Base-by-base conservation (phyloP, 2,329 filamentous ascomycete species). In the Stagonosporopsis rhizophila region DNA sequence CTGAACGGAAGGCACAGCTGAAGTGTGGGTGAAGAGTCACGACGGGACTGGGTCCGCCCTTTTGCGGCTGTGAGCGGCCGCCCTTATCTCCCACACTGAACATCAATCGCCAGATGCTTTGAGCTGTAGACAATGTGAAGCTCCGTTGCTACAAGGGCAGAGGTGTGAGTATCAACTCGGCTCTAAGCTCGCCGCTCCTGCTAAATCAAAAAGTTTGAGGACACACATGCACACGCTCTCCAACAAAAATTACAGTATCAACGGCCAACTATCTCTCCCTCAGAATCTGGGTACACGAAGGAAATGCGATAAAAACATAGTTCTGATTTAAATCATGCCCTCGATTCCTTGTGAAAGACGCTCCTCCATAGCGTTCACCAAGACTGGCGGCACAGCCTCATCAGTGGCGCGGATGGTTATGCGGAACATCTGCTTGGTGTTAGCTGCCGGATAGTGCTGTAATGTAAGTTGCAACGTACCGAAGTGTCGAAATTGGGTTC, bases 381-480 rank as follows among this genome's bases (percentile, higher is more conserved):
- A 75, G 19, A 94, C 83, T 1, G 86, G 83, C 7, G 95, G 92
- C 0, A 99, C 91, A 28, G 83, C 85, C 71, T 98, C 95, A 70
- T 98, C 94, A 1, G 95, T 99, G 6, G 94, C 95, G 60, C 95
- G 86, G 67, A 99, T 89, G 0, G 95, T 99, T 58, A 98, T 82
- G 49, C 95, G 93, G 69, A 96, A 90, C 92, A 97, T 97, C 95
- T 97, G 65, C 8, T 59, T 3, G n/a, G 25, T 30, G 25, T 71
- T 61, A 66, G 56, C 62, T 49, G 64, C 22, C 23, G 48, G 20
- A n/a, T 14, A 30, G 15, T 14, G 20, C 17, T 20, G 6, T 6
- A 12, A 15, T n/a, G 35, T 15, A 14, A 28, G 27, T 9, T 14
- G 20, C 23, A 40, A 78, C 88, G 80, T 83, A 97, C 95, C 87